Conservation (phyloP, 352 stramenopile species). For the Nothophytophthora sp. region DNA sequence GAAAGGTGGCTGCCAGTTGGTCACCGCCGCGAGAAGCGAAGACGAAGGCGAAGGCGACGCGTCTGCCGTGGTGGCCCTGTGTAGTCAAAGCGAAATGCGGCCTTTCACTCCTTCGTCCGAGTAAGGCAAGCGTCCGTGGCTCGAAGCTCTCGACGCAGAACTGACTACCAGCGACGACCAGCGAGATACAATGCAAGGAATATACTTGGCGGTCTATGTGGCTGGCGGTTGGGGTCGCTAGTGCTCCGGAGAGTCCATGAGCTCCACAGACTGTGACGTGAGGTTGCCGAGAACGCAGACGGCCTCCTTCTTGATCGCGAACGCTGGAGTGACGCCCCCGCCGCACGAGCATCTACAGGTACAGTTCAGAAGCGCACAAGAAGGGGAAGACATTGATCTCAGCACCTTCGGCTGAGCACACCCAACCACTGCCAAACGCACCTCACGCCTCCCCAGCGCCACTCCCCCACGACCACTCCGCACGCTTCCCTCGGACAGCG, state of each 20-base stretch:
- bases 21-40: background rate
- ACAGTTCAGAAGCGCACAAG: background rate
- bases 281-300: conserved; percentile 56
- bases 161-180: no score
- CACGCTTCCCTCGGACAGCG: conserved; percentile 45
- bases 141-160: no score
- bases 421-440: conserved; percentile 8
- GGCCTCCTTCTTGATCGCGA: conserved; percentile 49
- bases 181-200: no score
- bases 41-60: background rate
- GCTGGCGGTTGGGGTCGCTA: no score
- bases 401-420: background rate
- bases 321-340: conserved; percentile 37
- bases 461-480: conserved; percentile 41
- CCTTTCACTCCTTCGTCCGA: conserved; percentile 15
- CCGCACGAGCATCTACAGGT: conserved; percentile 39
- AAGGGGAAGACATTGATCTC: background rate
- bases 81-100: conserved; percentile 46
- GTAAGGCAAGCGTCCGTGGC: background rate
- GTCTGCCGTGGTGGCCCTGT: conserved; percentile 3
- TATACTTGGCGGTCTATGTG: no score
- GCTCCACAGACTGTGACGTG: conserved; percentile 25
- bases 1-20: background rate
- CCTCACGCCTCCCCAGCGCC: conserved; percentile 52
- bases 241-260: conserved; percentile 12